These are phyloP conservation scores for Sarcodon aspratus DNA, from an alignment of 768 basidiomycete species.

Conservation along the genomic window DNA sequence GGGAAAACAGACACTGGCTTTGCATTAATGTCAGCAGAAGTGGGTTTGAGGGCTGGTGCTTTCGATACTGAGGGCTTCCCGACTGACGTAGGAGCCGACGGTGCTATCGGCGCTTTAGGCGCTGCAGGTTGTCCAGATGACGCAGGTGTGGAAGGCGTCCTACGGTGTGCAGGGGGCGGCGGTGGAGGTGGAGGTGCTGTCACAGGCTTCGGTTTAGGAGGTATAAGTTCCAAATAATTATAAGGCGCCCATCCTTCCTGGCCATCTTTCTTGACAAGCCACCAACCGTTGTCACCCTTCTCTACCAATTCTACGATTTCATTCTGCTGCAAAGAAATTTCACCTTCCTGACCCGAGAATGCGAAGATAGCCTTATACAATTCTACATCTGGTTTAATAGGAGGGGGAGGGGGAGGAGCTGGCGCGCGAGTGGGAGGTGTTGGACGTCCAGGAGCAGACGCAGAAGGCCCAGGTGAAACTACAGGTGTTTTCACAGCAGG, in stretches of 20 bases:
- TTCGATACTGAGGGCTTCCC: constrained; percentile 19
- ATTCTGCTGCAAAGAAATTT: constrained; percentile 83
- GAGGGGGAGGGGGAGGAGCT: constrained; percentile 40
- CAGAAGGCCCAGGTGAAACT: constrained; percentile 24
- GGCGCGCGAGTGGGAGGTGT: constrained; percentile 31
- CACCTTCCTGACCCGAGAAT: constrained; percentile 90
- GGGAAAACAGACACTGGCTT: constrained; percentile 80
- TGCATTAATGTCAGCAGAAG: constrained; percentile 48
- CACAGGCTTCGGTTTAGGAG: constrained; percentile 50
- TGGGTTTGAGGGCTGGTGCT: constrained; percentile 21
- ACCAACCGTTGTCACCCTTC: constrained; percentile 96
- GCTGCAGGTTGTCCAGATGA: constrained; percentile 6
- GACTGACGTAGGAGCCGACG: constrained; percentile 19
- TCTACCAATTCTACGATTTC: constrained; percentile 86
- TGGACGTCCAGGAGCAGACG: constrained; percentile 31
- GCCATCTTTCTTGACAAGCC: constrained; percentile 80
- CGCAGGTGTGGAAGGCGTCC: constrained; percentile 27
- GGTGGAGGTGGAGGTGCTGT: constrained; percentile 63
- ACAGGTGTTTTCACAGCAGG: constrained; percentile 19
- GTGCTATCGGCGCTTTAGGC: constrained; percentile 27
- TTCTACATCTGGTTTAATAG: constrained; percentile 52
- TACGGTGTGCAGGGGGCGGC: constrained; percentile 24
- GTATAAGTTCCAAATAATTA: constrained; percentile 81
- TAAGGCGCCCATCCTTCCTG: constrained; percentile 92
- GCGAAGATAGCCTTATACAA: constrained; percentile 82